phyloP scores from a whole-genome alignment of 441 rosid species.

The Gossypium trilobum region DNA sequence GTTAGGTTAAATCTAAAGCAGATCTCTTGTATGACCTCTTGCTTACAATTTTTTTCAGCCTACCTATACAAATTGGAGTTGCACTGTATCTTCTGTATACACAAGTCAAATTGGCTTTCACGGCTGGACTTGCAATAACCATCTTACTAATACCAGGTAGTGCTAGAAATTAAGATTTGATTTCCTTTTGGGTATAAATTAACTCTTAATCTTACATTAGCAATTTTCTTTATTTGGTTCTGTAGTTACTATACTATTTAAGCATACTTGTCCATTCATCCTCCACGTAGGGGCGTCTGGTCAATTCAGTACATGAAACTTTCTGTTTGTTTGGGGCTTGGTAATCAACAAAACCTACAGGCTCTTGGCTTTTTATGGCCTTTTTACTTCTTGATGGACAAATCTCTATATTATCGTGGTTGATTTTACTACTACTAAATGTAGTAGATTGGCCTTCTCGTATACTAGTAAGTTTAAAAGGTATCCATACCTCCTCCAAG shows the following conservation, averaged over 20 bases:
- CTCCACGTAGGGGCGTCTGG: background rate
- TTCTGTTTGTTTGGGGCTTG: background rate
- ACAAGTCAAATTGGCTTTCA: slow-evolving; percentile 85
- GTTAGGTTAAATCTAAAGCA: background rate
- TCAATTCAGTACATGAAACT: background rate
- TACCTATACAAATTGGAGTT: slow-evolving; percentile 88
- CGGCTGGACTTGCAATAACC: slow-evolving; percentile 75
- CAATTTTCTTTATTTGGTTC: background rate
- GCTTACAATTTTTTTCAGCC: slow-evolving; percentile 42
- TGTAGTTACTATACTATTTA: background rate
- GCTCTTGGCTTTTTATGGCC: background rate
- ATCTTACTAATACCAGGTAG: slow-evolving; percentile 78
- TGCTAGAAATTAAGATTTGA: slow-evolving; percentile 9
- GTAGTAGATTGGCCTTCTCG: background rate
- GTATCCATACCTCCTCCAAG: background rate
- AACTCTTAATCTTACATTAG: background rate
- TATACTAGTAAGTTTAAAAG: background rate
- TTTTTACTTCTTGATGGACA: background rate
- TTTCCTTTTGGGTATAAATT: background rate
- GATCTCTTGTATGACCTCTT: background rate
- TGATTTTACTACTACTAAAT: background rate
- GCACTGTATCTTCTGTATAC: slow-evolving; percentile 82
- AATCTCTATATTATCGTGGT: background rate
- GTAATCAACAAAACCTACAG: background rate
- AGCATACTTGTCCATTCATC: background rate